Evolutionary conservation across 495 filamentous ascomycete species (phyloP), one percentile per base, ranked within the genome.

Genomic region (Penicillium canariense): DNA sequence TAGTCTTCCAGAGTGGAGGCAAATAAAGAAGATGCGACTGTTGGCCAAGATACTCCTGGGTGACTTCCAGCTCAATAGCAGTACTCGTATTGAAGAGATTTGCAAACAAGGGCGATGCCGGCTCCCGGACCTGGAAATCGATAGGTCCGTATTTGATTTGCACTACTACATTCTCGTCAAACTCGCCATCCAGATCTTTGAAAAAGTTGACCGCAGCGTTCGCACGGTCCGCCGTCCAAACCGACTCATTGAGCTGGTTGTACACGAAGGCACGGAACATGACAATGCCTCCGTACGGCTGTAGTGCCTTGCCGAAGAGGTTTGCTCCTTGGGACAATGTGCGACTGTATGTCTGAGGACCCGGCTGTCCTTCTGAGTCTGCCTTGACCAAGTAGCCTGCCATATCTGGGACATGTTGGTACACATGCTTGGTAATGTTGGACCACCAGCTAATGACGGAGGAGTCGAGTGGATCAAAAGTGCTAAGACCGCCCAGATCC

Each of bases 201-300:
- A 90, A 90, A 63, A 78, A 89, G 1, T 90, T 66, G 4, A 85
- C 83, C 1, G 84, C 84, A 0, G 84, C 86, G 40, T 87, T 87
- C 6, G 86, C 87, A 3, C 87, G 81, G 64, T 90, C 87, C 10
- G 75, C 77, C 48, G 76, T 84, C 84, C 85, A 88, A 55, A 80
- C 71, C 0, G 70, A 67, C 58, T 85, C 76, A 56, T 83, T 75
- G 27, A 81, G 71, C 7, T 74, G 69, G 66, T 90, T 77, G 67
- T 90, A 90, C 5, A 90, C 85, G 54, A 90, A 90, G 5, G 86
- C 84, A 4, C 87, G 82, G 74, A 84, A 90, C 77, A 90, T 82
- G 44, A 87, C 75, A 44, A 88, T 73, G 31, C 85, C 87, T n/a
- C 81, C 82, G 58, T 88, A 68, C 0, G 81, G 82, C 52, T 84